Evolutionary conservation across 73 alveolate genomes (phyloP).

Genomic region (Paramecium pentaurelia): DNA sequence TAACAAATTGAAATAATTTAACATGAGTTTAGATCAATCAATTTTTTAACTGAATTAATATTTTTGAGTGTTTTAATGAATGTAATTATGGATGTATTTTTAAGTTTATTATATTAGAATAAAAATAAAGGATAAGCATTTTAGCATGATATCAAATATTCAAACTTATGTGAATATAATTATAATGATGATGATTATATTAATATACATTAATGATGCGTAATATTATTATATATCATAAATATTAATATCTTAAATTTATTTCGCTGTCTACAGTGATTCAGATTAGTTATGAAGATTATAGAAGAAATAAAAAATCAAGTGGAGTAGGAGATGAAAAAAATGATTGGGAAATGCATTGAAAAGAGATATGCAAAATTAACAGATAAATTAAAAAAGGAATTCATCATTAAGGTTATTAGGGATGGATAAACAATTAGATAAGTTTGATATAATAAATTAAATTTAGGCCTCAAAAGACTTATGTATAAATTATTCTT

Average conservation of each 20-base stretch:
- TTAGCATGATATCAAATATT: background rate
- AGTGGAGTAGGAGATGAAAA: conserved; percentile 22
- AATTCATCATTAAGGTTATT: background rate
- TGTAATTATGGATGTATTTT: background rate
- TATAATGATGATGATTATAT: background rate
- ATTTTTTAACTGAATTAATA: background rate
- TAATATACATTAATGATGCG: conserved; percentile 3
- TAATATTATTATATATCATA: background rate
- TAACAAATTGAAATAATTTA: too few relatives aligned
- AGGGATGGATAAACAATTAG: background rate
- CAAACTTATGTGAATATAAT: background rate
- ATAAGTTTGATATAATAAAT: background rate
- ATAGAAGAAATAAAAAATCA: conserved; percentile 25
- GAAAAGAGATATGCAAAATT: conserved; percentile 10
- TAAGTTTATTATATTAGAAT: too few relatives aligned
- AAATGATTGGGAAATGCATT: conserved; percentile 5
- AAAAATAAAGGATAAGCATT: too few relatives aligned
- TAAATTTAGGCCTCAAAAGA: background rate
- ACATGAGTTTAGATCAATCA: background rate
- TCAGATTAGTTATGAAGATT: conserved; percentile 7
- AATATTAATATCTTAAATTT: background rate
- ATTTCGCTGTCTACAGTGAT: background rate
- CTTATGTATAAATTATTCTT: conserved; percentile 13
- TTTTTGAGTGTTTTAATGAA: background rate
- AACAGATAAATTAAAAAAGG: background rate